Evolutionary conservation across 179 eudicot species (phyloP).

Genomic region (Silene noctiflora): DNA sequence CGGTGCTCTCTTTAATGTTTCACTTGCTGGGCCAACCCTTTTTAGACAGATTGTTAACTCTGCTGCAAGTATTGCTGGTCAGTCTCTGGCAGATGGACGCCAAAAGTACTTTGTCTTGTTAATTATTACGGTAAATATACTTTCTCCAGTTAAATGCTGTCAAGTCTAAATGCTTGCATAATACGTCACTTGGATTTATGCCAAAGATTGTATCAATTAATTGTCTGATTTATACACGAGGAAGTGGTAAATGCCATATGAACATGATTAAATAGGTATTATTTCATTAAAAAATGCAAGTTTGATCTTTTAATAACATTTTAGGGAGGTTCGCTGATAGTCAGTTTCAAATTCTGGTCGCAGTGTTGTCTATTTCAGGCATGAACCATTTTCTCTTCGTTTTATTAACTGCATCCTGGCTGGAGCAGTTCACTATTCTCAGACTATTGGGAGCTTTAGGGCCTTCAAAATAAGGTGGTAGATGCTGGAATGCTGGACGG

Average conservation of each 20-base stretch:
- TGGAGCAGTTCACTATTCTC: not conserved
- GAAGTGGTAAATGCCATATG: not conserved
- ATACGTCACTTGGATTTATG: not conserved
- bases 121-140: conserved; percentile 79
- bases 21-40: conserved; percentile 97
- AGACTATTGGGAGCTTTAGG: not conserved
- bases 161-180: not conserved
- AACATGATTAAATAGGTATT: not conserved
- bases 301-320: not conserved
- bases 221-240: not conserved
- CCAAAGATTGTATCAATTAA: not conserved
- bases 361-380: not conserved
- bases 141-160: conserved; percentile 9
- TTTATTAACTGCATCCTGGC: not conserved
- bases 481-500: not conserved
- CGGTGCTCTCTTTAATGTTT: conserved; percentile 82
- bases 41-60: conserved; percentile 76
- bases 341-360: not conserved
- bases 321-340: not conserved
- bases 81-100: conserved; percentile 52
- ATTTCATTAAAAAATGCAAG: not conserved
- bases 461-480: conserved; percentile 4
- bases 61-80: conserved; percentile 82
- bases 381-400: not conserved
- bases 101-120: conserved; percentile 78